These are phyloP conservation scores for Letharia lupina DNA, from an alignment of 495 filamentous ascomycete species.

Conservation along the genomic window DNA sequence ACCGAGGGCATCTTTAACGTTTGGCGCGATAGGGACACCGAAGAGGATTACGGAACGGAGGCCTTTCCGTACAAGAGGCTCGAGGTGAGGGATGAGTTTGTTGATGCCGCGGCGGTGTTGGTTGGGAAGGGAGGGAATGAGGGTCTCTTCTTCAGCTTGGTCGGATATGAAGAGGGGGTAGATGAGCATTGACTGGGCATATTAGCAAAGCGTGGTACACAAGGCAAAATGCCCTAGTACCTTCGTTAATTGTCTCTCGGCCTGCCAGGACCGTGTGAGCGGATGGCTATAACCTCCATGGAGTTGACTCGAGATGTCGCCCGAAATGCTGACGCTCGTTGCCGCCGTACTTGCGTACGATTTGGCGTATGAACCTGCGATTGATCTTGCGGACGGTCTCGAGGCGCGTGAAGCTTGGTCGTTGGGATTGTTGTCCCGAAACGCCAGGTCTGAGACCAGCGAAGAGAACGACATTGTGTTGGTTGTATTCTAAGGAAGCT, in stretches of 20 bases:
- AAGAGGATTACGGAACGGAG: constrained; percentile 90
- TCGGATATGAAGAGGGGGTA: constrained; percentile 96
- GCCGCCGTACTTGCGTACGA: constrained; percentile 83
- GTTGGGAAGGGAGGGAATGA: constrained; percentile 81
- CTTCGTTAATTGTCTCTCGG: constrained; percentile 95
- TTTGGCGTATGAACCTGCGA: constrained; percentile 39
- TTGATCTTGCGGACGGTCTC: constrained; percentile 41
- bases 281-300: constrained; percentile 94
- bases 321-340: constrained; percentile 87
- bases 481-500: not conserved
- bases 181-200: constrained; percentile 82
- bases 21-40: constrained; percentile 73
- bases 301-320: constrained; percentile 88
- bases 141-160: constrained; percentile 80
- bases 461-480: constrained; percentile 79
- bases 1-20: constrained; percentile 81
- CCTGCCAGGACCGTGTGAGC: constrained; percentile 85
- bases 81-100: constrained; percentile 72
- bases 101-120: constrained; percentile 84
- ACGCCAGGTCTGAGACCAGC: constrained; percentile 77
- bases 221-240: constrained; percentile 34
- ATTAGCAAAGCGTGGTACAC: constrained; percentile 4
- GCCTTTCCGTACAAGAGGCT: constrained; percentile 78
- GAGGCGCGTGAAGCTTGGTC: constrained; percentile 36
- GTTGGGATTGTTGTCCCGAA: constrained; percentile 52